Evolutionary conservation across 164 flowering plant species (phyloP).

Genomic region (Houttuynia cordata): DNA sequence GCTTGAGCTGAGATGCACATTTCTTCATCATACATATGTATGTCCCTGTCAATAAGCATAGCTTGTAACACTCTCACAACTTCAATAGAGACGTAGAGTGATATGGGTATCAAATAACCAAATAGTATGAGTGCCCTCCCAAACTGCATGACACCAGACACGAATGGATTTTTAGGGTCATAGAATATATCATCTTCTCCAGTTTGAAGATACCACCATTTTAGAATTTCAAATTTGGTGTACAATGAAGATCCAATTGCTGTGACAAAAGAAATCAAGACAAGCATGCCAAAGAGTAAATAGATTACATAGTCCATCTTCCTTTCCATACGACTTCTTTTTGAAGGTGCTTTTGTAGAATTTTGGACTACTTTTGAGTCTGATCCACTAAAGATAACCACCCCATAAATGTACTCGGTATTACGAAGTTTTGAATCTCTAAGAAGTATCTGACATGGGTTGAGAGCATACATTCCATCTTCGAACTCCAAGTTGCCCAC

Average conservation of each 20-base stretch:
- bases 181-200: slow-evolving; percentile 20
- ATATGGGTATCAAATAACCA: slow-evolving; percentile 86
- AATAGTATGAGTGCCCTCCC: neutral
- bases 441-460: slow-evolving; percentile 50
- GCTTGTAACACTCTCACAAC: slow-evolving; percentile 91
- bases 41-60: slow-evolving; percentile 64
- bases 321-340: slow-evolving; percentile 51
- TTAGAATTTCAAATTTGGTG: slow-evolving; percentile 23
- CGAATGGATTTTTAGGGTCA: neutral
- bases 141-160: neutral
- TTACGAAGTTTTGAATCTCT: slow-evolving; percentile 61
- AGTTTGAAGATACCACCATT: slow-evolving; percentile 59
- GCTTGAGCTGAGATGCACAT: slow-evolving; percentile 64
- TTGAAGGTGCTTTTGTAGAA: slow-evolving; percentile 56
- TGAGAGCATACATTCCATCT: slow-evolving; percentile 29
- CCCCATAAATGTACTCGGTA: slow-evolving; percentile 57
- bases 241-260: slow-evolving; percentile 31
- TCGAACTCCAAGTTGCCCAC: slow-evolving; percentile 41
- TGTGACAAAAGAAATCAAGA: slow-evolving; percentile 34
- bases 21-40: slow-evolving; percentile 80
- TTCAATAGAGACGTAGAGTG: slow-evolving; percentile 61
- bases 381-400: slow-evolving; percentile 47
- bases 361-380: slow-evolving; percentile 70
- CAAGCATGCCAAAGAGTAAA: slow-evolving; percentile 32
- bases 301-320: slow-evolving; percentile 46